phyloP scores from a whole-genome alignment of 73 alveolate genomes.

The Paramecium octaurelia region DNA sequence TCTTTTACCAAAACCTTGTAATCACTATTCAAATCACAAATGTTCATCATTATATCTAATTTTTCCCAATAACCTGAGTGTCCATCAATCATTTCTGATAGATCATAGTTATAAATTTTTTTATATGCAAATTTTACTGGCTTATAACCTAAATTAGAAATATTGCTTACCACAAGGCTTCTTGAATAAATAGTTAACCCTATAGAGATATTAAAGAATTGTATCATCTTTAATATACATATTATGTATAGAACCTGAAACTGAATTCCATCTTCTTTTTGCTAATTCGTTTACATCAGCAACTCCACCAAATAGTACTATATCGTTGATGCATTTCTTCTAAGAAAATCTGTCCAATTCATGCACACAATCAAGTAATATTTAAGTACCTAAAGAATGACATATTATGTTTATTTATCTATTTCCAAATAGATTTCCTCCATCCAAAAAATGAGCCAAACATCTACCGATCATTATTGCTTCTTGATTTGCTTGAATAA shows the following conservation, averaged over 20 bases:
- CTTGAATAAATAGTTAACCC: too few relatives aligned
- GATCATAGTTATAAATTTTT: not conserved
- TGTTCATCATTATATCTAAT: not conserved
- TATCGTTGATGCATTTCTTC: not conserved
- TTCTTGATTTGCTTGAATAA: not conserved
- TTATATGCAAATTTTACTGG: not conserved
- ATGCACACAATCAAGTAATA: not conserved
- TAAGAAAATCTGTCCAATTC: not conserved
- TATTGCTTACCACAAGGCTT: not conserved
- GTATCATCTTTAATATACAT: not conserved
- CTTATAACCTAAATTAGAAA: not conserved
- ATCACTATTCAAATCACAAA: not conserved
- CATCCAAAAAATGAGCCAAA: not conserved
- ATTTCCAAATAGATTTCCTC: not conserved
- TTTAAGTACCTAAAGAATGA: constrained; percentile 15
- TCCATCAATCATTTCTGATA: not conserved
- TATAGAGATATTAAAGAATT: not conserved
- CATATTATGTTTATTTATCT: not conserved
- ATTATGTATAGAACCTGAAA: not conserved
- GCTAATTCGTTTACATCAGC: not conserved
- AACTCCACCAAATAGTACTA: constrained; percentile 1
- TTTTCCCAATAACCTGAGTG: not conserved
- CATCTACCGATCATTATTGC: not conserved
- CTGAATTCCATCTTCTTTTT: constrained; percentile 29
- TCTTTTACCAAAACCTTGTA: not conserved